Evolutionary conservation across 108 stramenopile genomes (phyloP).

Genomic region (Fistulifera pelliculosa): DNA sequence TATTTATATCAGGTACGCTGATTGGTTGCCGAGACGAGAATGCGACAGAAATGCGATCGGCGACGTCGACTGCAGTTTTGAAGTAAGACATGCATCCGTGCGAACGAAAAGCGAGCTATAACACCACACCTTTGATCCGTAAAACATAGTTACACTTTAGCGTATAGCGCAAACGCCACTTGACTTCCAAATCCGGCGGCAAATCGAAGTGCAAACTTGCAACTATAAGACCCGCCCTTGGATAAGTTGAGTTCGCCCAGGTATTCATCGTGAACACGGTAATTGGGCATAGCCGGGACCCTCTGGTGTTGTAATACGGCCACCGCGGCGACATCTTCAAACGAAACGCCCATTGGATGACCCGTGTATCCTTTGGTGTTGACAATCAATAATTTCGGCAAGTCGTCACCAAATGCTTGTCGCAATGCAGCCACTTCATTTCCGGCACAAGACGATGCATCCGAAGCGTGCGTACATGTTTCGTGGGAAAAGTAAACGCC

Average conservation of each 20-base stretch:
- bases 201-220: slow-evolving; percentile 87
- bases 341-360: slow-evolving; percentile 96
- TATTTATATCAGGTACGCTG: too few relatives aligned
- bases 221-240: slow-evolving; percentile 83
- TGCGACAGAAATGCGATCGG: too few relatives aligned
- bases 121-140: too few relatives aligned
- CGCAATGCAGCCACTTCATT: slow-evolving; percentile 91
- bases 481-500: slow-evolving; percentile 98
- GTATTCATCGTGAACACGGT: slow-evolving; percentile 70
- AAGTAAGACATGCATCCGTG: too few relatives aligned
- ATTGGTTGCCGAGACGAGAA: too few relatives aligned
- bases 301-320: slow-evolving; percentile 78
- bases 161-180: slow-evolving; percentile 92
- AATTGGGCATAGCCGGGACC: slow-evolving; percentile 90
- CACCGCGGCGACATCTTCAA: slow-evolving; percentile 93
- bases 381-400: slow-evolving; percentile 78
- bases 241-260: slow-evolving; percentile 88
- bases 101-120: too few relatives aligned
- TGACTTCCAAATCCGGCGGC: slow-evolving; percentile 96
- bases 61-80: too few relatives aligned
- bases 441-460: slow-evolving; percentile 82
- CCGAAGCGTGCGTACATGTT: slow-evolving; percentile 90
- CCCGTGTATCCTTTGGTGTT: slow-evolving; percentile 96
- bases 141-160: slow-evolving; percentile 7
- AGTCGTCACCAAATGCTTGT: slow-evolving; percentile 82